Percentiles rank a stretch among this genome's conserved stretches.
Conservation (phyloP, 805 yeast genomes). For the Candida saitoana region DNA sequence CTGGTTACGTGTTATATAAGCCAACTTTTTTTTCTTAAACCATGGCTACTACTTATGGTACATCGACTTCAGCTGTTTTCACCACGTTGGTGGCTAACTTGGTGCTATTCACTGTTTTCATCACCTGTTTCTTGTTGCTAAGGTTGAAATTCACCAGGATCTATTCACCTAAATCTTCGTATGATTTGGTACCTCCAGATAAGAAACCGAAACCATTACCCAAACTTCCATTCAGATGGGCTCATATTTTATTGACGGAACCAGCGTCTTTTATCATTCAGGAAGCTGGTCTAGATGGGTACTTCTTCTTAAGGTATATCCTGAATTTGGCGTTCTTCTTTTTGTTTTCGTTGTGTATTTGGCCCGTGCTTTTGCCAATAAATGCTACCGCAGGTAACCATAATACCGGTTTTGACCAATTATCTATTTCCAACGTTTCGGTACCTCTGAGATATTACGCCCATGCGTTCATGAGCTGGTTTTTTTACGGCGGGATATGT, state of each 20-base stretch:
- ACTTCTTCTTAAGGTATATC: constrained; percentile 79
- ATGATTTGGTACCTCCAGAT: constrained; percentile 53
- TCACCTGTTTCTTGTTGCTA: constrained; percentile 58
- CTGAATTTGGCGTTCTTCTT: constrained; percentile 51
- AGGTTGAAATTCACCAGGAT: constrained; percentile 65
- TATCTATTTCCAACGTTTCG: constrained; percentile 74
- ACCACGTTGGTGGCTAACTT: constrained; percentile 70
- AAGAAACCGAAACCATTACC: constrained; percentile 74
- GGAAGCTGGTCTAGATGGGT: constrained; percentile 93
- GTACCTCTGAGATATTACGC: constrained; percentile 68
- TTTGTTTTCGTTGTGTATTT: constrained; percentile 42
- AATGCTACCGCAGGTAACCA: constrained; percentile 68
- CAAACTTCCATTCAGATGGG: constrained; percentile 66
- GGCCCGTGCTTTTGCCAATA: constrained; percentile 75
- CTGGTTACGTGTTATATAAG: no score
- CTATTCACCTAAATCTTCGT: constrained; percentile 77
- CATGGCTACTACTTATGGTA: constrained; percentile 11
- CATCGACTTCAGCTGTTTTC: constrained; percentile 69
- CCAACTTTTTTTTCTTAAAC: no score
- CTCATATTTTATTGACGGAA: constrained; percentile 56
- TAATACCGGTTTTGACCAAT: constrained; percentile 64
- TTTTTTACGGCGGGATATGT: constrained; percentile 65
- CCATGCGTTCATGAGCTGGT: constrained; percentile 78
- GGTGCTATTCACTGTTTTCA: constrained; percentile 58
- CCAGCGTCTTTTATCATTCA: constrained; percentile 73